Evolutionary conservation across 2,329 filamentous ascomycete genomes (phyloP), one percentile per base, ranked within the genome.

Genomic region (Cladosporium sp.): DNA sequence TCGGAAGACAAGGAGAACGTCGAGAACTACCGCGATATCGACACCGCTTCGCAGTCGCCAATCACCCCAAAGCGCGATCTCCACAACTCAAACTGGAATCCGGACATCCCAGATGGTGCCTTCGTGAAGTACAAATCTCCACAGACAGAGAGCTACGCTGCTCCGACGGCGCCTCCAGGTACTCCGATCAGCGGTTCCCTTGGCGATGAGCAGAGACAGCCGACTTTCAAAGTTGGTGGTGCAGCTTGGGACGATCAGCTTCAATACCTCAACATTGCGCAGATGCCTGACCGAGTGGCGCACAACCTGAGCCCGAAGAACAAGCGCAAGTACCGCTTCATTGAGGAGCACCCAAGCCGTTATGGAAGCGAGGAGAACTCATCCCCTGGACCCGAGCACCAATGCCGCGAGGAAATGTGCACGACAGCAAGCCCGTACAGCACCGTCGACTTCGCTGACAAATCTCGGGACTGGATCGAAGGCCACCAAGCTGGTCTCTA

Each of bases 401-500:
- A 68, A 36, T 64, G 58, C 52, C 63, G 61, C 11, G 67, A 71
- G 28, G 68, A 70, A 15, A 34, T 64, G 10, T 67, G 62, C 55
- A 63, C 60, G 38, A 64, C 47, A 15, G 54, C 60, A 28, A 69
- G 57, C 21, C 66, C 67, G 4, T 57, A 67, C 55, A 65, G 68
- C 30, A 54, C 59, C 3, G 57, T 71, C 26, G 71, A 75, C 65
- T 70, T 75, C 51, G 38, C 66, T 12, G 41, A 71, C 10, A 73
- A 74, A 63, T 70, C 75, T 18, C 70, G 67, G n/a, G 72, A 72
- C 1, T 78, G 72, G 70, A 68, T 74, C 30, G 71, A 75, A 49
- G 77, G 77, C 28, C 76, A 72, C 65, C 68, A 72, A 34, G 72
- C 73, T 38, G 77, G 76, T 28, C 66, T 78, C 6, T 65, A 73